Conservation (phyloP, 2,329 filamentous ascomycete species). For the Colletotrichum spinosum region DNA sequence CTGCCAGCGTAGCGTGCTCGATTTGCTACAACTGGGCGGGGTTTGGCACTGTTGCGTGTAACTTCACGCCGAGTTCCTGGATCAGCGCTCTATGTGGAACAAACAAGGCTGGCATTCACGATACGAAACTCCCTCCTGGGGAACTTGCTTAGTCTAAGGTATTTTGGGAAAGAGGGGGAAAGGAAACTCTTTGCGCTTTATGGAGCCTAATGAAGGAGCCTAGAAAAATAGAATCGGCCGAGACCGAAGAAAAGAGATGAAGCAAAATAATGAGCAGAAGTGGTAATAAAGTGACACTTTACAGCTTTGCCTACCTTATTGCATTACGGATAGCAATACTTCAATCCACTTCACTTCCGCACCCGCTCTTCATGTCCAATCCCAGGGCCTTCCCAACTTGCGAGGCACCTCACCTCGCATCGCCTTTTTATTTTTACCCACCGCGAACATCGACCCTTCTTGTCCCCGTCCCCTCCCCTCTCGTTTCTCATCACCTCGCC, state of each 20-base stretch:
- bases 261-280: slow-evolving; percentile 16
- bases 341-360: slow-evolving; percentile 27
- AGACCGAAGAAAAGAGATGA: not conserved
- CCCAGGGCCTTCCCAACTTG: slow-evolving; percentile 10
- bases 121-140: too few species aligned
- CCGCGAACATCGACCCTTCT: slow-evolving; percentile 6
- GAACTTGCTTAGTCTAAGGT: too few species aligned
- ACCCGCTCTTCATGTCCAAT: slow-evolving; percentile 22
- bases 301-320: not conserved
- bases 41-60: slow-evolving; percentile 8
- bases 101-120: too few species aligned
- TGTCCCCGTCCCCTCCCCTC: not conserved
- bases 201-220: not conserved
- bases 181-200: too few species aligned
- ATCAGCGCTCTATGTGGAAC: not conserved
- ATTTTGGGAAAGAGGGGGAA: too few species aligned
- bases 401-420: slow-evolving; percentile 2
- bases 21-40: not conserved
- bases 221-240: not conserved
- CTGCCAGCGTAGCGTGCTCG: not conserved
- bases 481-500: not conserved
- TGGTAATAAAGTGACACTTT: slow-evolving; percentile 21
- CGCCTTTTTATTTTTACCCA: not conserved
- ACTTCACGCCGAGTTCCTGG: slow-evolving; percentile 20
- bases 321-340: slow-evolving; percentile 26